Base-by-base conservation (phyloP, 108 stramenopile species). In the Nannochloropsis salina region DNA sequence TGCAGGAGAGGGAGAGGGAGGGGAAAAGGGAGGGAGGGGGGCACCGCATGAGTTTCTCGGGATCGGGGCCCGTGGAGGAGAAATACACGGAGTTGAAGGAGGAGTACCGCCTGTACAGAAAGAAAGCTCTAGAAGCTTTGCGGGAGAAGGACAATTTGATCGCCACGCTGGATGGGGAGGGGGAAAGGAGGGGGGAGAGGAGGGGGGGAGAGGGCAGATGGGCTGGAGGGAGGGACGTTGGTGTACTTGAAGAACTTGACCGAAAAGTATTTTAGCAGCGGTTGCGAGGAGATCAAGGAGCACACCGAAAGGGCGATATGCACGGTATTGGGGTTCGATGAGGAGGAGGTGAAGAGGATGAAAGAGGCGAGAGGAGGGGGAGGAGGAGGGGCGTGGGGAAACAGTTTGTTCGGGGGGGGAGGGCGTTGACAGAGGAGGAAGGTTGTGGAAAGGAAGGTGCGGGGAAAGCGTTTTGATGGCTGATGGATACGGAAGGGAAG, bases 81-180 rank as follows among this genome's bases (percentile, higher is more conserved):
- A 85, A 86, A 44, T 89, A 86, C 74, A 83, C 84, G 42, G 89
- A 83, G 80, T 83, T 90, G 4, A 86, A 87, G 44, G 83, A 86
- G 31, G 89, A 90, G 61, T 90, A 90, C 85, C 83, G 83, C 41
- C 82, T 90, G n/a, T 90, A 90, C 88, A 81, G 89, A 15, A 85
- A 83, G 82, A 90, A 89, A 42, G 89, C 89, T n/a, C 86, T 88
- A 83, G 80, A 80, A 3, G 85, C 85, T 9, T 43, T 85, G 9
- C 21, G 81, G 80, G 81, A 80, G 44, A 11, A 40, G 21, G 80
- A 42, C 44, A 31, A 43, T 10, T 8, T 22, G n/a, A 42, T 15
- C 15, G 9, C 82, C 42, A 74, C 20, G 10, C 5, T 41, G 42
- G 83, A 18, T 9, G 22, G 18, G 20, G 82, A 82, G 40, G 20